Percentiles rank a stretch among this genome's conserved stretches.
Evolutionary conservation across 768 basidiomycete species (phyloP).

Genomic region (Asterophora parasitica): DNA sequence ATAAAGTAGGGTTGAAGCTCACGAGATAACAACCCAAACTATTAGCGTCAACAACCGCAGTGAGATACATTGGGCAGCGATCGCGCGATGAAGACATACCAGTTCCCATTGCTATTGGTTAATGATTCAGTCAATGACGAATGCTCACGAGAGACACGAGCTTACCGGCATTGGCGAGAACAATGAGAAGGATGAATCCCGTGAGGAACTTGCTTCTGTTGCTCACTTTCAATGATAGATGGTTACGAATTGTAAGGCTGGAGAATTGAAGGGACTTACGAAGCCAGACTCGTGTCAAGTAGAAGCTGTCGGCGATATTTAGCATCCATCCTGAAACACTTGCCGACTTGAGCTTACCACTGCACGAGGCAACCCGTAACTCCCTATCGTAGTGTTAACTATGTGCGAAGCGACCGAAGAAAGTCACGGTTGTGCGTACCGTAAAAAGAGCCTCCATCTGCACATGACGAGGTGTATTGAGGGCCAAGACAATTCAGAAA

Average conservation of each 20-base stretch:
- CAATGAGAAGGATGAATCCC: slow-evolving; percentile 26
- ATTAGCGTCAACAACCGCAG: neutral
- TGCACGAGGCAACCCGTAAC: slow-evolving; percentile 50
- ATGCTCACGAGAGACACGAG: neutral
- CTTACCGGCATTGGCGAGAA: slow-evolving; percentile 29
- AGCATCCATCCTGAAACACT: neutral
- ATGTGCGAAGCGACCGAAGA: neutral
- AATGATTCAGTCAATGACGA: neutral
- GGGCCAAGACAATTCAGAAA: neutral
- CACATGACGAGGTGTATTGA: neutral
- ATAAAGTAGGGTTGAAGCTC: slow-evolving; percentile 9
- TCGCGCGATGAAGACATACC: slow-evolving; percentile 16
- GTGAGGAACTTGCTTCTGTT: slow-evolving; percentile 31
- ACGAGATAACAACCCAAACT: slow-evolving; percentile 43
- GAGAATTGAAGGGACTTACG: slow-evolving; percentile 23
- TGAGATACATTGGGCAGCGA: too few species aligned
- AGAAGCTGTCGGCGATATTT: slow-evolving; percentile 31
- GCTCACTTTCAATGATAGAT: slow-evolving; percentile 28
- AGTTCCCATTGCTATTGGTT: slow-evolving; percentile 21
- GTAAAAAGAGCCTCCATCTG: slow-evolving; percentile 45
- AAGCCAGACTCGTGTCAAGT: slow-evolving; percentile 44
- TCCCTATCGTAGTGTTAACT: slow-evolving; percentile 29
- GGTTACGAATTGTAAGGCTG: neutral
- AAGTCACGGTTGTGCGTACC: slow-evolving; percentile 21
- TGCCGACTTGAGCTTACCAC: slow-evolving; percentile 31